Base-by-base conservation (phyloP, 768 basidiomycete species). In the Gautieria morchelliformis region DNA sequence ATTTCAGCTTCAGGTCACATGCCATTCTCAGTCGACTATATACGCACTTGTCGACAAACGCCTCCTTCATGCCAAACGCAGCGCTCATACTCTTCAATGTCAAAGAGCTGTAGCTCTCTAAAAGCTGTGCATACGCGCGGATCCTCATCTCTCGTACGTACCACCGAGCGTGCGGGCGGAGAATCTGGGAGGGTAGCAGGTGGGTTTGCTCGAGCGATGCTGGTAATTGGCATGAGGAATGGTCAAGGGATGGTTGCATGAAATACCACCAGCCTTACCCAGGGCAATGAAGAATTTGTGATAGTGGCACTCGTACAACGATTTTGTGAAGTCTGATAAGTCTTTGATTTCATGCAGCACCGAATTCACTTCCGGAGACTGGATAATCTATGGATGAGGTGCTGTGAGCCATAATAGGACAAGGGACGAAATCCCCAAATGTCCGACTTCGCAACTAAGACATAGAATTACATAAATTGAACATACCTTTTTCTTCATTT, bases 141-240 rank as follows among this genome's bases (percentile, higher is more conserved):
- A 98, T 93, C 35, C 96, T 85, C 90, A 97, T 93, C 70, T 97
- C 95, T 58, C 95, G 86, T 32, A 93, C 79, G 69, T 96, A 97
- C 74, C 77, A 95, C 8, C 89, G 82, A 0, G 91, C 79, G 68
- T 98, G 96, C 0, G 86, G 88, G 1, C 84, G 79, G 48, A 98
- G 80, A 58, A 93, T 72, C 42, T 90, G 88, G 3, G 89, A 93
- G 12, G 93, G 87, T n/a, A 92, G 71, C 61, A 98, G 84, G 65
- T 88, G 82, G 1, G 80, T 81, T 70, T 93, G 85, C 70, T 97
- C 94, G 56, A 97, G 85, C 14, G 85, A 85, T 17, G 93, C 93
- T 91, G 63, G 58, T 42, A 17, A 8, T 22, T 19, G 49, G 49
- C 11, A 37, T 44, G 33, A 48, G 58, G 35, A 10, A 9, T 10